These are phyloP conservation scores for Beauveria pseudobassiana DNA, from an alignment of 2,329 filamentous ascomycete genomes.

Conservation along the genomic window DNA sequence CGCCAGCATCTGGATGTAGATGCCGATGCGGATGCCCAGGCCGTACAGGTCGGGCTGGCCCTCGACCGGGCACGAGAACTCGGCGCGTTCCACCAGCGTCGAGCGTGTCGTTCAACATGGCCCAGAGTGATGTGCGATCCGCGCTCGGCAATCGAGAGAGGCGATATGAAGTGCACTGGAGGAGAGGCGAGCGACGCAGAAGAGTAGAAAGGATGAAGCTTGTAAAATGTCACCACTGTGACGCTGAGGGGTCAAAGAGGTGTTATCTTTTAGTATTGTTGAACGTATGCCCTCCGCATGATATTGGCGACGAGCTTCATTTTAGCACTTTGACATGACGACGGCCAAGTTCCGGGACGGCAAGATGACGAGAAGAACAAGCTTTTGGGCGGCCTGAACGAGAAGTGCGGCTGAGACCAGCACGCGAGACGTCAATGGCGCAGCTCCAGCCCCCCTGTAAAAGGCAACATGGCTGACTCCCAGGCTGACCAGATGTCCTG, in stretches of 20 bases:
- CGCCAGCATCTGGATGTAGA: slow-evolving; percentile 22
- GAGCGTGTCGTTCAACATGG: slow-evolving; percentile 7
- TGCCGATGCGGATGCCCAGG: slow-evolving; percentile 21
- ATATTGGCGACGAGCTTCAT: neutral
- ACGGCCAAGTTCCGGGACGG: neutral
- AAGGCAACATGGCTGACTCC: slow-evolving; percentile 1
- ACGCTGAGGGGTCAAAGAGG: no score
- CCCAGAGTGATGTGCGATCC: neutral
- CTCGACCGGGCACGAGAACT: slow-evolving; percentile 12
- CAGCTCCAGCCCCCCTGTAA: neutral
- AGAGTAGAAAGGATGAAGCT: no score
- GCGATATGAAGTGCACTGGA: no score
- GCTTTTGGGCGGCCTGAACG: neutral
- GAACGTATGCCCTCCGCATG: neutral
- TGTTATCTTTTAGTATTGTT: no score
- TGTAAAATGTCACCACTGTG: no score
- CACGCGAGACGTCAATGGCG: slow-evolving; percentile 1
- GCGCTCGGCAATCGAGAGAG: neutral
- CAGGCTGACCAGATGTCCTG: neutral
- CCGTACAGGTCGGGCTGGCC: slow-evolving; percentile 22
- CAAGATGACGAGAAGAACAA: neutral
- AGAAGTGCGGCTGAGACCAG: slow-evolving; percentile 1
- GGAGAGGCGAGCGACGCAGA: neutral
- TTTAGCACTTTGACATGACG: neutral
- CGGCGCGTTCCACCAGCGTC: neutral